Evolutionary conservation across 495 filamentous ascomycete species (phyloP).

Genomic region (Neurospora sp.): DNA sequence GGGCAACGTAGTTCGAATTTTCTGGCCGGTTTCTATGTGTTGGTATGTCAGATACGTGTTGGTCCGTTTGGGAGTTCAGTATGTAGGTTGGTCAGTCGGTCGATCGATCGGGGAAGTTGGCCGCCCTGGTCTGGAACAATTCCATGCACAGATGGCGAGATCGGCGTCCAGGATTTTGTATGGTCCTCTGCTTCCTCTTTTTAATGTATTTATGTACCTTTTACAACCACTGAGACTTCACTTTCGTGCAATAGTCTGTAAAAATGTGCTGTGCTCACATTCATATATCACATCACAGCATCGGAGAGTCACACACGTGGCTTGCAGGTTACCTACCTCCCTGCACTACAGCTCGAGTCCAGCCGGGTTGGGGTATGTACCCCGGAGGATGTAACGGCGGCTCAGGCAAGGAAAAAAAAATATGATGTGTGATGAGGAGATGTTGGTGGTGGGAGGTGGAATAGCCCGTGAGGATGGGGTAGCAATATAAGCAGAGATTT

Average conservation of each 20-base stretch:
- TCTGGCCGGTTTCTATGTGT: background rate
- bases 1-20: background rate
- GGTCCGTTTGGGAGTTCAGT: background rate
- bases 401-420: background rate
- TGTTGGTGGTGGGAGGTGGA: background rate
- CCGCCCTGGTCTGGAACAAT: background rate
- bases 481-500: background rate
- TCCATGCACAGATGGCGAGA: background rate
- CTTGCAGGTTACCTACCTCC: background rate
- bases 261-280: background rate
- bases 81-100: no score
- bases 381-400: background rate
- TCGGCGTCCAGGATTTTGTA: background rate
- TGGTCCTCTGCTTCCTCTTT: background rate
- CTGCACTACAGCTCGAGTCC: background rate
- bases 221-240: background rate
- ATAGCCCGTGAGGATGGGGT: background rate
- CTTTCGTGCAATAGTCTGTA: background rate
- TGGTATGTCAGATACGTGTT: background rate
- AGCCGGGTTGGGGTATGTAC: background rate
- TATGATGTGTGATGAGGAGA: background rate
- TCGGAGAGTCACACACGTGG: background rate
- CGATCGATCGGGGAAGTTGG: background rate
- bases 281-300: background rate
- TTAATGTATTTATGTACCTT: background rate